A percentile compares a stretch with the other conserved stretches of the same genome.
phyloP scores from a whole-genome alignment of 176 grass and related monocot species.

The Leersia perrieri region DNA sequence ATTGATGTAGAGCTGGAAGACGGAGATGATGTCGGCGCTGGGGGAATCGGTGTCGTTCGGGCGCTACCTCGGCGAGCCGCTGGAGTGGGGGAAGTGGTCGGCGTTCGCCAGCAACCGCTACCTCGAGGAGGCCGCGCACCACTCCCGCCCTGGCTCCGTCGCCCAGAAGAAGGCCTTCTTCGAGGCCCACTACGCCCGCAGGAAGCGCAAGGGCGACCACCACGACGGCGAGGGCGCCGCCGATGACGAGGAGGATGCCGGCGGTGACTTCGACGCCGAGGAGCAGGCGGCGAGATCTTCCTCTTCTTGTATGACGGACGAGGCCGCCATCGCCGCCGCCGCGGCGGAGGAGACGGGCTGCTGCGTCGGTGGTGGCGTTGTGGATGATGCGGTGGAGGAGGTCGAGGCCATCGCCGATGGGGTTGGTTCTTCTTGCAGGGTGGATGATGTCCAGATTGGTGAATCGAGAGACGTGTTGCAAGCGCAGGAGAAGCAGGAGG shows the following conservation, averaged over 20 bases:
- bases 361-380: no score
- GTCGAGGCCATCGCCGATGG: neutral
- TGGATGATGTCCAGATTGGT: neutral
- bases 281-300: neutral
- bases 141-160: constrained; percentile 62
- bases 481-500: neutral
- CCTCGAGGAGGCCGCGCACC: constrained; percentile 60
- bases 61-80: constrained; percentile 66
- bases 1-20: constrained; percentile 38
- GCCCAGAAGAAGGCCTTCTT: constrained; percentile 80
- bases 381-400: neutral
- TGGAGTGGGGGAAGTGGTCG: constrained; percentile 76
- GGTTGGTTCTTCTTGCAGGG: neutral
- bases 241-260: no score
- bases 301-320: constrained; percentile 42
- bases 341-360: neutral
- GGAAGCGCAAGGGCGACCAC: constrained; percentile 40
- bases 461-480: neutral
- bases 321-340: neutral
- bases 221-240: neutral
- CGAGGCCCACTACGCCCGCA: constrained; percentile 69
- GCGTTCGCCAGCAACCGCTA: constrained; percentile 66
- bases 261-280: neutral
- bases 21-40: constrained; percentile 58
- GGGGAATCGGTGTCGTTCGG: constrained; percentile 76